Conservation (phyloP, 73 alveolate genomes). For the Paramecium sexaurelia region DNA sequence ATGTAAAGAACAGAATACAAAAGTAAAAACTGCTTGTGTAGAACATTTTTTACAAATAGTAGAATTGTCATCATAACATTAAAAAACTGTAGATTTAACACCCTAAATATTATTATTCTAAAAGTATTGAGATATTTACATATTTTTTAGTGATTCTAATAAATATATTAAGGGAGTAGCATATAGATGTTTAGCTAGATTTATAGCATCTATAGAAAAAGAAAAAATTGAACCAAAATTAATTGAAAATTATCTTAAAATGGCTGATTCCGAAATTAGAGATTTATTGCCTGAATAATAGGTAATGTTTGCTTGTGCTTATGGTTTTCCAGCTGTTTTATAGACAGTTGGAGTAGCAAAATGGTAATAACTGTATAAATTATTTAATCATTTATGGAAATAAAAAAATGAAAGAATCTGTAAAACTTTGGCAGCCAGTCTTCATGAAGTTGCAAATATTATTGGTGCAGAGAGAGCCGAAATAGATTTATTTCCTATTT, state of each 20-base stretch:
- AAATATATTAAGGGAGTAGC: conserved; percentile 85
- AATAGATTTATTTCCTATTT: conserved; percentile 77
- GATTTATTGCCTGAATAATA: conserved; percentile 70
- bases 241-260: conserved; percentile 73
- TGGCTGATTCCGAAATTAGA: conserved; percentile 75
- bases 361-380: conserved; percentile 74
- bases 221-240: conserved; percentile 73
- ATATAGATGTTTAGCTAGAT: conserved; percentile 74
- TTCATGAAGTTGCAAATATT: conserved; percentile 83
- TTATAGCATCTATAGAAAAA: conserved; percentile 71
- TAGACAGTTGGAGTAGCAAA: conserved; percentile 72
- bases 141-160: conserved; percentile 36
- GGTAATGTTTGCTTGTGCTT: conserved; percentile 80
- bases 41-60: conserved; percentile 75
- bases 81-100: background rate
- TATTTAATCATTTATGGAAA: conserved; percentile 67
- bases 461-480: conserved; percentile 82
- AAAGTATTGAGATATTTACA: background rate
- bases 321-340: conserved; percentile 85
- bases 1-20: conserved; percentile 75
- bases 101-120: background rate
- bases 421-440: conserved; percentile 74
- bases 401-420: conserved; percentile 76
- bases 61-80: conserved; percentile 23
- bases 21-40: conserved; percentile 76